phyloP scores from a whole-genome alignment of 108 stramenopile species.

The Discostella stelligeroides region DNA sequence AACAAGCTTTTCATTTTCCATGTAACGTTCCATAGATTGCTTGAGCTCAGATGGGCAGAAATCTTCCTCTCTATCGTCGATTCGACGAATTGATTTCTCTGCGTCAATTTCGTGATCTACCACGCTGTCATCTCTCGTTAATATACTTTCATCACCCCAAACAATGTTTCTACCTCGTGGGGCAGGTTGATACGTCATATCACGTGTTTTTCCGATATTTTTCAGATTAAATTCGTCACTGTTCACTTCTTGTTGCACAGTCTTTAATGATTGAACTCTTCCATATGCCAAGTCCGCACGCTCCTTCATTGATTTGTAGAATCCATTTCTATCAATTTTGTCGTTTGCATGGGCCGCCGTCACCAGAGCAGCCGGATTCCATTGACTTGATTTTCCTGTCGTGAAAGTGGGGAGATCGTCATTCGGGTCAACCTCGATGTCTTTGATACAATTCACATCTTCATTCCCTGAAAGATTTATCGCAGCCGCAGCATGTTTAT shows the following conservation, averaged over 20 bases:
- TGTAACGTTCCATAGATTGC: constrained; percentile 13
- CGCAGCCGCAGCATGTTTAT: neutral
- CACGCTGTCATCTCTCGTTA: neutral
- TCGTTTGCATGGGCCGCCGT: constrained; percentile 24
- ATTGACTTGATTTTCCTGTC: constrained; percentile 13
- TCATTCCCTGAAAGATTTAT: constrained; percentile 15
- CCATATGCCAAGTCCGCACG: constrained; percentile 12
- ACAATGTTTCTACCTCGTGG: constrained; percentile 23
- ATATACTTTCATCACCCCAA: constrained; percentile 44
- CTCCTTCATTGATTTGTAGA: constrained; percentile 22
- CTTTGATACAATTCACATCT: constrained; percentile 13
- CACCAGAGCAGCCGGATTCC: constrained; percentile 44
- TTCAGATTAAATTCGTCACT: constrained; percentile 30
- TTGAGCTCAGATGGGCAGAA: constrained; percentile 34
- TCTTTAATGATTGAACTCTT: constrained; percentile 16
- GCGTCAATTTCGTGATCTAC: constrained; percentile 6
- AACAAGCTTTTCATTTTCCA: constrained; percentile 20
- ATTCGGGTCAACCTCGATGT: constrained; percentile 26
- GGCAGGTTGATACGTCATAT: constrained; percentile 1
- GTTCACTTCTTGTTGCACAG: constrained; percentile 4
- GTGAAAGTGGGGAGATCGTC: constrained; percentile 16
- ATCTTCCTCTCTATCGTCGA: constrained; percentile 17
- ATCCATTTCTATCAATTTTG: constrained; percentile 36
- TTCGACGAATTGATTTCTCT: neutral
- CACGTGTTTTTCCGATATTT: constrained; percentile 19